Conservation (phyloP, 768 basidiomycete genomes). For the Amanita phalloides region DNA sequence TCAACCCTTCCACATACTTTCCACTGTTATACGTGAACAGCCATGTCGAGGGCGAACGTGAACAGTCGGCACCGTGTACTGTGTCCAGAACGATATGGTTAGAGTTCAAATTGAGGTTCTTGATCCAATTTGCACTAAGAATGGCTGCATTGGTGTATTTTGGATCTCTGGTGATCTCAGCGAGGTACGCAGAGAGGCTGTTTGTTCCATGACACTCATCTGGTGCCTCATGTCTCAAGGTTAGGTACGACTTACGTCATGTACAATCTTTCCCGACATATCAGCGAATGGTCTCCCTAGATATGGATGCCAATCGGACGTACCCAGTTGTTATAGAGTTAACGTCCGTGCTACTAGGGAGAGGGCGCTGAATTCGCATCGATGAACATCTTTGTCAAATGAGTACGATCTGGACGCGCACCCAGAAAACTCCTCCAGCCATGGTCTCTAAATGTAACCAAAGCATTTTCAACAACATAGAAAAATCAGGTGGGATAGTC, state of each 20-base stretch:
- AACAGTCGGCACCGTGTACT: conserved; percentile 34
- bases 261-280: background rate
- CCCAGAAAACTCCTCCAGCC: conserved; percentile 50
- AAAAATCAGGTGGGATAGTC: background rate
- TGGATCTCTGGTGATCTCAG: conserved; percentile 29
- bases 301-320: too few species aligned
- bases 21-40: conserved; percentile 47
- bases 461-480: background rate
- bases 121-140: conserved; percentile 37
- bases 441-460: conserved; percentile 25
- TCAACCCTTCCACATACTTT: conserved; percentile 42
- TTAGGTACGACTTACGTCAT: background rate
- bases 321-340: background rate
- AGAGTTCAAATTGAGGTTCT: conserved; percentile 30
- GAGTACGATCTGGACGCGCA: conserved; percentile 10
- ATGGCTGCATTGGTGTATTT: conserved; percentile 38
- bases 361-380: background rate
- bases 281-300: background rate
- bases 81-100: conserved; percentile 35
- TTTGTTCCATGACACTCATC: background rate
- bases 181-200: conserved; percentile 40
- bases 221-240: background rate
- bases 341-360: background rate
- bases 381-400: conserved; percentile 39
- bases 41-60: conserved; percentile 32